These are phyloP conservation scores for Drechslerella coelobrocha DNA, from an alignment of 2,329 filamentous ascomycete genomes.

Conservation along the genomic window DNA sequence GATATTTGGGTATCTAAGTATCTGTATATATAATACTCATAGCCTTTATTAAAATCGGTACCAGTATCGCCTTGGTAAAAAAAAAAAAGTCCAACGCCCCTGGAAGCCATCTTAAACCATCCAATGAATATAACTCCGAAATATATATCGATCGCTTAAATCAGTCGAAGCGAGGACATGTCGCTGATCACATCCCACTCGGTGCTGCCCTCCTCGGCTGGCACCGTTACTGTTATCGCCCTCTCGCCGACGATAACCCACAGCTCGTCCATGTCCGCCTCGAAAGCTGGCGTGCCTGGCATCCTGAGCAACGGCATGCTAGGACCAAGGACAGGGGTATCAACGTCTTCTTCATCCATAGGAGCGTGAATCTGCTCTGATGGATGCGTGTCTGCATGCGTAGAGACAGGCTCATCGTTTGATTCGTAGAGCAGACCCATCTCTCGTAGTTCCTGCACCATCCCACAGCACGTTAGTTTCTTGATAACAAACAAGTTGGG, in stretches of 20 bases:
- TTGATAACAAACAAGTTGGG: too few relatives aligned
- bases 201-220: conserved; percentile 18
- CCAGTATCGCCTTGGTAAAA: too few relatives aligned
- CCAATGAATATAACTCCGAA: neutral
- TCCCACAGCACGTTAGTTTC: too few relatives aligned
- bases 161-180: neutral
- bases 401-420: conserved; percentile 14
- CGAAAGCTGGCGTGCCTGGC: neutral
- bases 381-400: too few relatives aligned
- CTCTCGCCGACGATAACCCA: conserved; percentile 25
- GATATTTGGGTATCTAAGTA: too few relatives aligned
- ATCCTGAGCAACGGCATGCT: conserved; percentile 11
- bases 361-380: neutral
- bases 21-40: too few relatives aligned
- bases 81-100: neutral
- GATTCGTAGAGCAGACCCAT: conserved; percentile 40
- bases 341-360: neutral
- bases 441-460: conserved; percentile 27
- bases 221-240: neutral
- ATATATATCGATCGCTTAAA: neutral
- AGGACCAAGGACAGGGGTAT: conserved; percentile 4
- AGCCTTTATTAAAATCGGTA: too few relatives aligned
- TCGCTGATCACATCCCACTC: conserved; percentile 50
- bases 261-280: conserved; percentile 30
- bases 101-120: conserved; percentile 3